Base-by-base conservation (phyloP, 257 asterid genomes). In the Salvia miltiorrhiza region DNA sequence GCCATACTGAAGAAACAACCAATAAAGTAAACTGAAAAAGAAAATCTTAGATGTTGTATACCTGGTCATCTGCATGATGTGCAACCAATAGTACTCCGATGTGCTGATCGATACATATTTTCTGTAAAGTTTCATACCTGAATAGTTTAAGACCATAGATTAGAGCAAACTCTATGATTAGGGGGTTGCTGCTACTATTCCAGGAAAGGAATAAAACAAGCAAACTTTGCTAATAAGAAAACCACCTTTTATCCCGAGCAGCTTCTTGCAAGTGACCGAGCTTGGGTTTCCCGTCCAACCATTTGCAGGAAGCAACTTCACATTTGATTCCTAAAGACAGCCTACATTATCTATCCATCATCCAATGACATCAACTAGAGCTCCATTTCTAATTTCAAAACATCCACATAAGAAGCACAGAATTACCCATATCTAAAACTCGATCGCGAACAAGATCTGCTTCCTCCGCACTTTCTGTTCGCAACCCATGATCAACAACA, bases 61-160 rank as follows among this genome's bases (percentile, higher is more conserved):
- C 98, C 96, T 93, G 99, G 81, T 93, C 99, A 80, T 93, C 99
- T 28, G 92, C 92, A 74, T 93, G 99, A 76, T 90, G 97, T n/a
- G 97, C 99, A 54, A 86, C 69, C 86, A 93, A 77, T 57, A 93
- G 62, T 57, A 85, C 71, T 61, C 88, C 90, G 49, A 82, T 81
- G 64, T 80, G 79, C 71, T 86, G 84, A 16, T 72, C 76, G 58
- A 77, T 53, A 59, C 99, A 88, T 78, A 85, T 78, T 60, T 73
- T 72, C 66, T 74, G 96, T 68, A 93, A 76, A 24, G 81, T 76
- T 59, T 84, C 87, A 67, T 93, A 93, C 89, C 98, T 93, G 82
- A 53, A 59, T 16, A 54, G 44, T 64, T 19, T 64, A 50, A 65
- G 35, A 50, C 16, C 26, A 68, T 35, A 65, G 10, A 26, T 12